Conservation (phyloP, 2,329 filamentous ascomycete species). For the Alternaria solani region DNA sequence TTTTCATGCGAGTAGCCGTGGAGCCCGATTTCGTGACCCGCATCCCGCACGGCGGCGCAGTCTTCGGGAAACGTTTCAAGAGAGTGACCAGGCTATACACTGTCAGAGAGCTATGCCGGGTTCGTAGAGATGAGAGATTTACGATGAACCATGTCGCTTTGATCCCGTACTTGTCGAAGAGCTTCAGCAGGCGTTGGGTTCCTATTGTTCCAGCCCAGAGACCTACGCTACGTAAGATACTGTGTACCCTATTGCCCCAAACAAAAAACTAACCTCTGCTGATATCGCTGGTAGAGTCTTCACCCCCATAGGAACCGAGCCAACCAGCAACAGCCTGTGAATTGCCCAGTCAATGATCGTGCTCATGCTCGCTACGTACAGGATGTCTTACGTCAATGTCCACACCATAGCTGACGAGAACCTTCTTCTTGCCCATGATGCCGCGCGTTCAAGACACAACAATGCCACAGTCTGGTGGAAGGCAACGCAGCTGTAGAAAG, state of each 20-base stretch:
- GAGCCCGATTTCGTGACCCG: constrained; percentile 71
- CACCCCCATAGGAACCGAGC: constrained; percentile 77
- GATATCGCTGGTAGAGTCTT: constrained; percentile 76
- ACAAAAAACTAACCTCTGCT: constrained; percentile 63
- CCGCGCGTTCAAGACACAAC: not conserved
- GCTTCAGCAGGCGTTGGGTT: constrained; percentile 70
- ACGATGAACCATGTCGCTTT: constrained; percentile 75
- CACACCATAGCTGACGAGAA: constrained; percentile 70
- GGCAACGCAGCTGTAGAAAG: not conserved
- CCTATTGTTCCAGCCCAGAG: constrained; percentile 76
- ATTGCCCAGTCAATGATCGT: not conserved
- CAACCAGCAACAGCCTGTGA: constrained; percentile 67
- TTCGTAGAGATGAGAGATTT: constrained; percentile 58
- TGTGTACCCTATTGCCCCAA: not conserved
- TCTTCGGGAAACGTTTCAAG: constrained; percentile 74
- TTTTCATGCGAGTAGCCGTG: constrained; percentile 80
- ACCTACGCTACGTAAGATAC: constrained; percentile 50
- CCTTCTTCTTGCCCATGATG: constrained; percentile 60
- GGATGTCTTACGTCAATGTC: constrained; percentile 65
- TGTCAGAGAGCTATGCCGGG: not conserved
- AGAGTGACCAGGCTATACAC: constrained; percentile 61
- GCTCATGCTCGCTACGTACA: constrained; percentile 55
- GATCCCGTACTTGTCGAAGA: constrained; percentile 78
- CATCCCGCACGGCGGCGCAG: constrained; percentile 66
- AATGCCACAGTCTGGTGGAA: not conserved